Evolutionary conservation across 257 asterid species (phyloP).

Genomic region (Solanum lignicaule): DNA sequence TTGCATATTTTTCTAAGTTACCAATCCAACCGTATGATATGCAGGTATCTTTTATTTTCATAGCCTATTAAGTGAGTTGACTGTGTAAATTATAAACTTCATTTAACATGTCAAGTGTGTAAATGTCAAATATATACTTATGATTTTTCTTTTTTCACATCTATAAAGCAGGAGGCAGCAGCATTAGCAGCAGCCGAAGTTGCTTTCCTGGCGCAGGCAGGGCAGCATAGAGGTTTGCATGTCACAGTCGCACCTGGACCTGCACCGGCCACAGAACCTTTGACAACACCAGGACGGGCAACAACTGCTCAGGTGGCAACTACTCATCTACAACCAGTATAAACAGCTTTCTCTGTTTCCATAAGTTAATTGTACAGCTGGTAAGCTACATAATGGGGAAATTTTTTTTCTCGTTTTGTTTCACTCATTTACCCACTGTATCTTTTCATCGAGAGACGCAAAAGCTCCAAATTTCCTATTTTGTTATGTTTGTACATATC

Average conservation of each 20-base stretch:
- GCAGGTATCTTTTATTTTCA: not conserved
- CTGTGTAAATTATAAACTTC: not conserved
- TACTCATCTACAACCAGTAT: conserved; percentile 3
- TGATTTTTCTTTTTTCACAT: not conserved
- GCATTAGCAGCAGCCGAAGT: conserved; percentile 32
- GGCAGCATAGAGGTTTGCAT: conserved; percentile 35
- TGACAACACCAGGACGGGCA: not conserved
- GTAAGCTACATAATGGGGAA: not conserved
- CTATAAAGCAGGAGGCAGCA: conserved; percentile 31
- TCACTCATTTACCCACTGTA: not conserved
- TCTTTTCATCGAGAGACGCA: not conserved
- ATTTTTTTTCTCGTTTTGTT: not conserved
- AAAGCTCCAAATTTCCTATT: not conserved
- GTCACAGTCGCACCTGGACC: conserved; percentile 20
- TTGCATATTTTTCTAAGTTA: not conserved
- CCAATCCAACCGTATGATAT: not conserved
- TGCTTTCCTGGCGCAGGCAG: conserved; percentile 36
- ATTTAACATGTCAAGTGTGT: not conserved
- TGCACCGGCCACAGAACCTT: conserved; percentile 10
- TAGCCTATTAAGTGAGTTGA: not conserved
- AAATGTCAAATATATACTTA: not conserved
- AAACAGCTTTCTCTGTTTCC: not conserved
- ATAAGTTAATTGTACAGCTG: not conserved
- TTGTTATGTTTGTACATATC: not conserved
- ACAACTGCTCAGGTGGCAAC: conserved; percentile 4